Percentiles rank a stretch among this genome's conserved stretches.
Conservation (phyloP, 2,329 filamentous ascomycete genomes). For the Leptographium lundbergii region DNA sequence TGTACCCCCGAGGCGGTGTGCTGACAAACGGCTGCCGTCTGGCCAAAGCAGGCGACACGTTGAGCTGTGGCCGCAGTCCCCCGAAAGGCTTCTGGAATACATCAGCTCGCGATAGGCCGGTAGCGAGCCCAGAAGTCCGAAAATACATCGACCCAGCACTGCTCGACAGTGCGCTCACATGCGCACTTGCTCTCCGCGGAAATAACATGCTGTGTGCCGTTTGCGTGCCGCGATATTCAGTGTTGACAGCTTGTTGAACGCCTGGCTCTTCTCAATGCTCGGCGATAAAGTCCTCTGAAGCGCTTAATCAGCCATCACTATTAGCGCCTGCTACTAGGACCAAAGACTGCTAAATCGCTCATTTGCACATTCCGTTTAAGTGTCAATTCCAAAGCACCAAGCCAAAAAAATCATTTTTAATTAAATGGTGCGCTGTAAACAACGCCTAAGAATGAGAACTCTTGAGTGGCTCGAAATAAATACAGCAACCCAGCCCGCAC, state of each 20-base stretch:
- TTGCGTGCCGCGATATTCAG: not conserved
- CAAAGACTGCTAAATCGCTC: not conserved
- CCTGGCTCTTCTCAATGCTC: not conserved
- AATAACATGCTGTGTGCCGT: not conserved
- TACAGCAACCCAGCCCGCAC: not conserved
- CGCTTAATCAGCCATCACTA: not conserved
- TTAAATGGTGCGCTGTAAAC: not conserved
- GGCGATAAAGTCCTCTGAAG: not conserved
- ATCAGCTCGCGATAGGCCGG: not conserved
- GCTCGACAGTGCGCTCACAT: not conserved
- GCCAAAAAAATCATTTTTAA: not conserved
- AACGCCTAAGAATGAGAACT: not conserved
- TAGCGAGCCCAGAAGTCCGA: not conserved
- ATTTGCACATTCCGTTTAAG: no score
- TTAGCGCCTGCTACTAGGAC: not conserved
- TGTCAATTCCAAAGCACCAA: not conserved
- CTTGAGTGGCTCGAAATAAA: not conserved
- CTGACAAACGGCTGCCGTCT: not conserved
- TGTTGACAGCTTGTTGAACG: not conserved
- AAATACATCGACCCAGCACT: not conserved
- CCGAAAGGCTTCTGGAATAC: not conserved
- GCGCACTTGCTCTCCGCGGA: not conserved
- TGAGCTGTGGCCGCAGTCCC: not conserved
- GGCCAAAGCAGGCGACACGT: not conserved
- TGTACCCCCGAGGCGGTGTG: conserved; percentile 3